A percentile compares a stretch with the other conserved stretches of the same genome.
Evolutionary conservation across 1,139 yeast genomes (phyloP).

Genomic region (Petasospora fabianii): DNA sequence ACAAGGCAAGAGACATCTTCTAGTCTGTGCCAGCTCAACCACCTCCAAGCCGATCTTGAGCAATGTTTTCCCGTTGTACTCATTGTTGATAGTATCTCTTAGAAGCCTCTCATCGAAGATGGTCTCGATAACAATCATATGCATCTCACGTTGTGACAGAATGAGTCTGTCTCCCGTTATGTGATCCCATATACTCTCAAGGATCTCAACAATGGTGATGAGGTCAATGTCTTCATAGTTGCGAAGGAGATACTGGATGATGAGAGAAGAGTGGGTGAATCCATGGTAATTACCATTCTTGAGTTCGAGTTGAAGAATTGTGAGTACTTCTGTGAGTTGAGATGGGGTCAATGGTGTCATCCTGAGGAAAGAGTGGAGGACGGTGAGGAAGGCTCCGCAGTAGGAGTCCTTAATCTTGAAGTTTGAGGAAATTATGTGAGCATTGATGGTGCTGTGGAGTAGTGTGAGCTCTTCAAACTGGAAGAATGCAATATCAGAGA

Average conservation of each 20-base stretch:
- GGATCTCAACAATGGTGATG: constrained; percentile 28
- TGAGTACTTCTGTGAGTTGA: constrained; percentile 4
- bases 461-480: constrained; percentile 10
- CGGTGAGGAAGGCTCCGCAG: constrained; percentile 12
- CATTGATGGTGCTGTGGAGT: constrained; percentile 4
- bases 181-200: constrained; percentile 52
- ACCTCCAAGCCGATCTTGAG: constrained; percentile 41
- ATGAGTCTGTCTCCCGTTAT: constrained; percentile 60
- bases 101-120: constrained; percentile 36
- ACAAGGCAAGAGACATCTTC: constrained; percentile 67
- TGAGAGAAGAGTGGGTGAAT: constrained; percentile 18
- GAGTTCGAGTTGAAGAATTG: constrained; percentile 9
- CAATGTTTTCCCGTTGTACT: constrained; percentile 31
- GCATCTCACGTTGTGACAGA: constrained; percentile 63
- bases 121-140: constrained; percentile 48
- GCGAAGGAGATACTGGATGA: constrained; percentile 27
- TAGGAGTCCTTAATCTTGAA: constrained; percentile 22
- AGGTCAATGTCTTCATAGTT: constrained; percentile 18
- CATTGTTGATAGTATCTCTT: constrained; percentile 28
- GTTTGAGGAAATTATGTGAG: background rate
- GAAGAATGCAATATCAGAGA: constrained; percentile 14
- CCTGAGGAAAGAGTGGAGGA: constrained; percentile 13
- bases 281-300: constrained; percentile 10
- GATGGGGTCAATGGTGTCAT: constrained; percentile 12
- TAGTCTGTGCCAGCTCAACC: constrained; percentile 50